Conservation (phyloP, 306 rosid genomes). For the Comarum palustre region DNA sequence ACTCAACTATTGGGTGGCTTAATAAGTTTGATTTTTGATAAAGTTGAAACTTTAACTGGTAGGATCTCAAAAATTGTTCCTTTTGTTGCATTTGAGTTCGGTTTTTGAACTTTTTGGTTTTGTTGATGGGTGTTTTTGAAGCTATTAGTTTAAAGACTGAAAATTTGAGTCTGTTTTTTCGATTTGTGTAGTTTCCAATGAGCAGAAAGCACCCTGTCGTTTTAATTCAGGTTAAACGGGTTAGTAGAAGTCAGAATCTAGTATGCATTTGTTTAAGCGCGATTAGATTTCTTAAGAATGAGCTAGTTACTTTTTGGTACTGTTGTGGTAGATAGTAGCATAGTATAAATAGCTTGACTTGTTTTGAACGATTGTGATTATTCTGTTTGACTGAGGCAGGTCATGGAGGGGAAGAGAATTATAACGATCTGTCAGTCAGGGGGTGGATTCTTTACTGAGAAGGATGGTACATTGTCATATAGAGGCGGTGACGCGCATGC, state of each 20-base stretch:
- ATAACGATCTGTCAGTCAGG: slow-evolving; percentile 93
- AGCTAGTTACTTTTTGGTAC: neutral
- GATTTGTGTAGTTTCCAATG: neutral
- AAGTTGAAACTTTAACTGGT: neutral
- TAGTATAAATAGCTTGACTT: neutral
- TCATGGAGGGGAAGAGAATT: slow-evolving; percentile 62
- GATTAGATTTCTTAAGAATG: neutral
- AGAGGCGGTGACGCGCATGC: slow-evolving; percentile 89
- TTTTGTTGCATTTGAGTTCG: neutral
- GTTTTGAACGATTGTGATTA: neutral
- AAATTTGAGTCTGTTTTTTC: neutral
- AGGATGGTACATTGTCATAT: slow-evolving; percentile 69
- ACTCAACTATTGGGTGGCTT: neutral
- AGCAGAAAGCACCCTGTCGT: neutral
- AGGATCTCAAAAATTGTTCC: neutral
- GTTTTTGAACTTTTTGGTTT: neutral
- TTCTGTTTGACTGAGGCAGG: slow-evolving; percentile 36
- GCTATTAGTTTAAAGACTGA: neutral
- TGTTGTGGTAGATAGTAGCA: neutral
- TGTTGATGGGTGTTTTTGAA: neutral
- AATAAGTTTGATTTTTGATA: neutral
- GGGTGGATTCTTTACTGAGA: slow-evolving; percentile 64
- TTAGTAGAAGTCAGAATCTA: neutral
- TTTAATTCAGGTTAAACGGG: neutral
- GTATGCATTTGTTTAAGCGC: neutral